phyloP scores from a whole-genome alignment of 139 green algal species.

The Chlorella sp. region DNA sequence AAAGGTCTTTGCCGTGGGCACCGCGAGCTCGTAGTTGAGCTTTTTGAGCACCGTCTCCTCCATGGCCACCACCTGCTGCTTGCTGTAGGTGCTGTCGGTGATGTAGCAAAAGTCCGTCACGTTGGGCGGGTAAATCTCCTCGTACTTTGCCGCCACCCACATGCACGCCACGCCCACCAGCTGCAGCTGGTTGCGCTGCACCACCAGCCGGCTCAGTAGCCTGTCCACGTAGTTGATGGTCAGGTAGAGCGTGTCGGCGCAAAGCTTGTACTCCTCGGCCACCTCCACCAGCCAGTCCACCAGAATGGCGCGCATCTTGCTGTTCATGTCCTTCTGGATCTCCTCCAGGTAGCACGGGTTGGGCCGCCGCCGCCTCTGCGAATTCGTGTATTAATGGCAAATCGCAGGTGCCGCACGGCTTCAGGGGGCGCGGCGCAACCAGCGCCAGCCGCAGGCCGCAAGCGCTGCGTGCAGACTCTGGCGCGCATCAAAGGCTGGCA shows the following conservation, averaged over 20 bases:
- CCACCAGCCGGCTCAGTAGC: conserved; percentile 62
- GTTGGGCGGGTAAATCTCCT: conserved; percentile 95
- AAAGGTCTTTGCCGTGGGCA: conserved; percentile 91
- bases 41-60: conserved; percentile 74
- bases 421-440: background rate
- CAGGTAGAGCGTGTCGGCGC: conserved; percentile 88
- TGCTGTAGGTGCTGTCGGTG: conserved; percentile 95
- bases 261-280: conserved; percentile 89
- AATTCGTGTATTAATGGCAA: no score
- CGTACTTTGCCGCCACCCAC: conserved; percentile 94
- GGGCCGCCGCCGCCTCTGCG: conserved; percentile 55
- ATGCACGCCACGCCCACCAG: conserved; percentile 87
- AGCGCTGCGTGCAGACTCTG: background rate
- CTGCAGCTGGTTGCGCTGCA: conserved; percentile 45
- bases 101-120: conserved; percentile 95
- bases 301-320: conserved; percentile 89
- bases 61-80: conserved; percentile 77
- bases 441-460: background rate
- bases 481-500: no score
- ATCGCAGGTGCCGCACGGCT: background rate
- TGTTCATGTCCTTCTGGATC: conserved; percentile 82
- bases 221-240: conserved; percentile 84
- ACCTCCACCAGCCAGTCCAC: conserved; percentile 98
- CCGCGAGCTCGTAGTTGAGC: conserved; percentile 84
- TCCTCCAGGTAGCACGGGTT: conserved; percentile 62